Conservation (phyloP, 1,284 basidiomycete species). For the Chalciporus sp. region DNA sequence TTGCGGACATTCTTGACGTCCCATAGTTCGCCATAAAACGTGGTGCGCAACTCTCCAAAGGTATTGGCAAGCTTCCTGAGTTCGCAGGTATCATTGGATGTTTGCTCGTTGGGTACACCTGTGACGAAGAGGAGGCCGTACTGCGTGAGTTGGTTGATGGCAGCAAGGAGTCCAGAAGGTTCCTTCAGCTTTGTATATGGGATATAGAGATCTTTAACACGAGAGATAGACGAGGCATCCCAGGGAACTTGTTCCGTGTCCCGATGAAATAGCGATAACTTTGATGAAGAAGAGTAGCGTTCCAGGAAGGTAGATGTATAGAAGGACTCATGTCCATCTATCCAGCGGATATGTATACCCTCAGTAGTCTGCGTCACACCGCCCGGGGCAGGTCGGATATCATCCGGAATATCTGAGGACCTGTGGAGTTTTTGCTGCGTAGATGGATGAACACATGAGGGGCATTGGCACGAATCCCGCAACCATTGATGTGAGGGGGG, state of each 20-base stretch:
- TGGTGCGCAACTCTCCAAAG: slow-evolving; percentile 81
- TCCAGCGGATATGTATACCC: slow-evolving; percentile 59
- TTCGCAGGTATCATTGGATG: slow-evolving; percentile 63
- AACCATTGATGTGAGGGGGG: slow-evolving; percentile 54
- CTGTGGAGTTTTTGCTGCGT: slow-evolving; percentile 78
- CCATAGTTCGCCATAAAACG: slow-evolving; percentile 93
- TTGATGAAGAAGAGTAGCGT: slow-evolving; percentile 42
- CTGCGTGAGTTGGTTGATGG: slow-evolving; percentile 55
- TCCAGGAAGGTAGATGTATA: slow-evolving; percentile 53
- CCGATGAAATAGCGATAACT: slow-evolving; percentile 42
- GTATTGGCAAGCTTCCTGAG: slow-evolving; percentile 61
- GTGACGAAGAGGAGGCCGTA: slow-evolving; percentile 62
- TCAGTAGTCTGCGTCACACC: slow-evolving; percentile 41
- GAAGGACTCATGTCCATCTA: slow-evolving; percentile 57
- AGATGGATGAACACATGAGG: slow-evolving; percentile 67
- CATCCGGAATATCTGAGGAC: slow-evolving; percentile 62
- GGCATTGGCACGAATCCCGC: slow-evolving; percentile 49
- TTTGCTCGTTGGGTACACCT: slow-evolving; percentile 59
- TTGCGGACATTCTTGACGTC: slow-evolving; percentile 81
- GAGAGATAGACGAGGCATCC: slow-evolving; percentile 40
- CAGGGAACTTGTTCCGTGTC: slow-evolving; percentile 40
- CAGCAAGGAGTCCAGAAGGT: slow-evolving; percentile 47
- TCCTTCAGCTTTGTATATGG: slow-evolving; percentile 48
- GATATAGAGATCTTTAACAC: slow-evolving; percentile 47
- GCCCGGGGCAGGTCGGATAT: slow-evolving; percentile 38